Base-by-base conservation (phyloP, 768 basidiomycete species). In the Mycena pura region DNA sequence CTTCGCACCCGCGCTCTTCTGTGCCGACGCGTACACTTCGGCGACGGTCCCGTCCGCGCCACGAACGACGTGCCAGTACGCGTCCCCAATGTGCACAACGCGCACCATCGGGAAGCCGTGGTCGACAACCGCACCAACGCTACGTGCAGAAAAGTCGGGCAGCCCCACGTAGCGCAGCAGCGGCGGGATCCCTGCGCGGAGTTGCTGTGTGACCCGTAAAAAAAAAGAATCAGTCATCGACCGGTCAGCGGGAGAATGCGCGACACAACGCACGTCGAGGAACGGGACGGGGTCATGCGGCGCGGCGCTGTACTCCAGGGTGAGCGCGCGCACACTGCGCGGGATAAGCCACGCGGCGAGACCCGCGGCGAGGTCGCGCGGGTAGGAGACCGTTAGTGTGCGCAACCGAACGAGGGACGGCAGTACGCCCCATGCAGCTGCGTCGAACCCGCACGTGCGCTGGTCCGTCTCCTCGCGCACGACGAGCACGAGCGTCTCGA, bases 281-380 rank as follows among this genome's bases (percentile, higher is more conserved):
- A 84, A 84, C 5, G 71, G 65, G 27, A 72, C 60, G 24, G 78
- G 72, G 62, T 85, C 83, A 55, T 80, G 77, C n/a, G 76, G 67
- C 25, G 70, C 70, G 3, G 71, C 67, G 5, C 69, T 70, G 27
- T 73, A 72, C 39, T 84, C 83, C 36, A 87, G 68, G 14, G 77
- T 76, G 49, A 88, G 68, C 14, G 84, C 81, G 6, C 73, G 70
- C 3, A 89, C 80, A 34, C 66, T 78, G 24, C 84, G 70, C 8
- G 89, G 89, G 31, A 92, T 81, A 27, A 91, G 74, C 88, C 89
- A 90, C 44, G 84, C 80, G 8, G 88, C 88, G 19, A 91, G 74
- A 2, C 85, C 83, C 0, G 87, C 80, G 1, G 86, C 80, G 36
- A 91, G 72, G 69, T 90, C 89, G 61, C 77, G 74, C 2, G 90